Evolutionary conservation across 331 rosid species (phyloP).

Genomic region (Pyrus hybrid): DNA sequence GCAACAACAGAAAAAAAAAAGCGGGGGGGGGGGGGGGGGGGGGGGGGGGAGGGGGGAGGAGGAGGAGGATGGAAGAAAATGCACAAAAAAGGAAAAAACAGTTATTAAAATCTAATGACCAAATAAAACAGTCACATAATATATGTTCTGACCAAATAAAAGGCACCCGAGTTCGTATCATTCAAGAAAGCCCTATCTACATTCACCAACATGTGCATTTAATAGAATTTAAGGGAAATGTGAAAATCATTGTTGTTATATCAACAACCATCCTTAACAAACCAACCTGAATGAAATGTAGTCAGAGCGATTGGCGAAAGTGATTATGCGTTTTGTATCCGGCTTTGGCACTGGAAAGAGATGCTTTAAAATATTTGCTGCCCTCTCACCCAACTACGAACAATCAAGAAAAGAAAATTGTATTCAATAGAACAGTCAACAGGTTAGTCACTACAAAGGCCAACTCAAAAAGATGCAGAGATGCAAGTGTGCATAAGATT

Average conservation of each 20-base stretch:
- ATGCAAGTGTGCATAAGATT: neutral
- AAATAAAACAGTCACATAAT: neutral
- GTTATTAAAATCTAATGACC: too few species aligned
- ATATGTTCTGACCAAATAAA: neutral
- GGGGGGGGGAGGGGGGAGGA: too few species aligned
- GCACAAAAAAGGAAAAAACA: neutral
- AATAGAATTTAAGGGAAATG: neutral
- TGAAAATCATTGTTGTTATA: neutral
- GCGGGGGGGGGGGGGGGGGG: too few species aligned
- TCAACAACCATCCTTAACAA: too few species aligned
- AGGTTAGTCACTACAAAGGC: neutral
- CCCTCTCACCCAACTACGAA: slow-evolving; percentile 71
- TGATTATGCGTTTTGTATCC: slow-evolving; percentile 75
- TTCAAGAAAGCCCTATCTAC: neutral
- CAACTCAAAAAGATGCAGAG: neutral
- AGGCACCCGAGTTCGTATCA: neutral
- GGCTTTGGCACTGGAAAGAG: slow-evolving; percentile 93
- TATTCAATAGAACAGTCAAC: neutral
- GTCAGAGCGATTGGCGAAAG: slow-evolving; percentile 75
- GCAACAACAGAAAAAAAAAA: neutral
- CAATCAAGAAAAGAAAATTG: slow-evolving; percentile 13
- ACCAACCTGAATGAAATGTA: slow-evolving; percentile 34
- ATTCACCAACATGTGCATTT: neutral
- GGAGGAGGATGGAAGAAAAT: too few species aligned
- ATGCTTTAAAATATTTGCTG: slow-evolving; percentile 73